A percentile compares a stretch with the other conserved stretches of the same genome.
These are phyloP conservation scores for Sporothrix curviconia DNA, from an alignment of 2,329 filamentous ascomycete species.

Conservation along the genomic window DNA sequence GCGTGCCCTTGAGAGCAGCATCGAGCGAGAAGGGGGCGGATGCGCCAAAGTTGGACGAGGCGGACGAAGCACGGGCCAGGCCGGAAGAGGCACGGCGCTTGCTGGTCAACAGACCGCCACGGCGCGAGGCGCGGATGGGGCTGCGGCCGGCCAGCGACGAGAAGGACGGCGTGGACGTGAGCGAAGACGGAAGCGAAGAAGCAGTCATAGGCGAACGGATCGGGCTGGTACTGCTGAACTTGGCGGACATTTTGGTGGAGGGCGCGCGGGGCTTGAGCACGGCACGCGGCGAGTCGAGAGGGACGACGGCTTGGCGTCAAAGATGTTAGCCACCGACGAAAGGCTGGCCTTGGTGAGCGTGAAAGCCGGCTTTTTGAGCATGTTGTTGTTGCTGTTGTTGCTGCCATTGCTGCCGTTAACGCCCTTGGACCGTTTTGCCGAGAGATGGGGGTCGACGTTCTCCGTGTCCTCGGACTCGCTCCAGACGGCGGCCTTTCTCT, in stretches of 20 bases:
- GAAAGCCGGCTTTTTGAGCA: conserved; percentile 41
- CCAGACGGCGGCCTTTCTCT: conserved; percentile 52
- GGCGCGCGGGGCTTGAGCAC: conserved; percentile 50
- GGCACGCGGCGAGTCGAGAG: conserved; percentile 26
- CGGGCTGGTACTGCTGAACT: conserved; percentile 24
- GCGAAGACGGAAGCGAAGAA: conserved; percentile 53
- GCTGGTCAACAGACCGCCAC: conserved; percentile 59
- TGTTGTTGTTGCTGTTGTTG: conserved; percentile 38
- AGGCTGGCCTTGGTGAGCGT: conserved; percentile 36
- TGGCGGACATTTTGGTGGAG: conserved; percentile 34
- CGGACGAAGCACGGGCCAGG: conserved; percentile 62
- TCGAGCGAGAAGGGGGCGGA: conserved; percentile 74
- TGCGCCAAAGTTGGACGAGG: conserved; percentile 47
- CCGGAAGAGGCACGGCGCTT: conserved; percentile 38
- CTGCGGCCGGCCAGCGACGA: conserved; percentile 57
- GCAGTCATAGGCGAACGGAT: conserved; percentile 24
- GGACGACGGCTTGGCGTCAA: conserved; percentile 22
- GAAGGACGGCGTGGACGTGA: conserved; percentile 38
- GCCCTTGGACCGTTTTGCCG: conserved; percentile 54
- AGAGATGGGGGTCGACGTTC: conserved; percentile 54
- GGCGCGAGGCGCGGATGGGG: conserved; percentile 42
- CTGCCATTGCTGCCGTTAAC: conserved; percentile 37
- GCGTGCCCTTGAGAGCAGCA: conserved; percentile 71
- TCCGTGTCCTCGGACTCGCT: conserved; percentile 49
- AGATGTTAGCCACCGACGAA: conserved; percentile 16